Evolutionary conservation across 2,329 filamentous ascomycete genomes (phyloP), one percentile per base, ranked within the genome.

Genomic region (Phyllosticta citrichinensis): DNA sequence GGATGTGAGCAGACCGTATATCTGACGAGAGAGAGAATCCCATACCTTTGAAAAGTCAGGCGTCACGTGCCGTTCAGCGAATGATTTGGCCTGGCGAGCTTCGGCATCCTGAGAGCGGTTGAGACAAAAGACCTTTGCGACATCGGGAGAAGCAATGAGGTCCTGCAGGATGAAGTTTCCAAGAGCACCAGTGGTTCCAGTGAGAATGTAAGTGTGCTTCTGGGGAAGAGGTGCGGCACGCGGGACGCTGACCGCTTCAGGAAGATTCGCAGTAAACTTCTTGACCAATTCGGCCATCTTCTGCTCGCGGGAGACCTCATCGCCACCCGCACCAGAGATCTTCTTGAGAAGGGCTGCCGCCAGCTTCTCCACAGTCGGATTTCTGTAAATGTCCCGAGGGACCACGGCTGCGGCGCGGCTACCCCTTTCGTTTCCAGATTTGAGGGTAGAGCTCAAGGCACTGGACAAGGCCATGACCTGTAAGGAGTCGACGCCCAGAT

Each of bases 401-500:
- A 72, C 58, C 20, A 65, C 62, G 25, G 55, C 60, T 11, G 61
- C 60, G 25, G 58, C 57, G 14, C 55, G 59, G 19, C 54, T 52
- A 4, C 27, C 50, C 5, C 17, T 50, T 14, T 57, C 55, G 14
- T 51, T 47, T 22, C 55, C 60, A 14, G 61, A 52, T 8, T 60
- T 40, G 22, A 64, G 64, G 53, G 64, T 65, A 30, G 68, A 56
- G 35, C 65, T 67, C 10, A 66, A 61, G 2, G 63, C 60, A 22
- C 61, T 64, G 3, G 67, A 61, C 5, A 70, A 60, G 12, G 66
- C 66, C 12, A 70, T 64, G 11, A 67, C 66, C 55, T 70, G 68
- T 8, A 74, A 64, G n/a, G 72, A 74, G 59, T 74, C 72, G 11
- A 73, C 64, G 0, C 71, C 71, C 5, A 70, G 62, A 2, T 62